These are phyloP conservation scores for Theobroma cacao DNA, from an alignment of 345 rosid species.

Conservation along the genomic window DNA sequence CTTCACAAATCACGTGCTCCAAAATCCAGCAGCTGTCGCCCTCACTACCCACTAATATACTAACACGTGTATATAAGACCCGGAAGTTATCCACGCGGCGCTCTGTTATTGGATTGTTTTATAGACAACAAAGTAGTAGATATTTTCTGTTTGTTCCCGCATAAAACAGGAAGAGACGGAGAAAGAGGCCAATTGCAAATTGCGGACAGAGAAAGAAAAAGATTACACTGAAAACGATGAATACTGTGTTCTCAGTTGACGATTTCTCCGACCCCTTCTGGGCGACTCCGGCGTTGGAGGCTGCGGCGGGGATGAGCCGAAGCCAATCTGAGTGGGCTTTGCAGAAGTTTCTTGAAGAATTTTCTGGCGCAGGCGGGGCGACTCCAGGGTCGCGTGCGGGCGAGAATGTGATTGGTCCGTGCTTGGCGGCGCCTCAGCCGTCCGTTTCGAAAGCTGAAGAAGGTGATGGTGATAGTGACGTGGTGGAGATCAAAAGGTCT, in stretches of 20 bases:
- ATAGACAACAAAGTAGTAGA: background rate
- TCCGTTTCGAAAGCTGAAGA: slow-evolving; percentile 34
- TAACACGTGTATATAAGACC: background rate
- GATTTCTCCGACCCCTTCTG: slow-evolving; percentile 69
- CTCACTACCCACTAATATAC: background rate
- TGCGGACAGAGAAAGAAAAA: background rate
- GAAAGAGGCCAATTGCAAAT: background rate
- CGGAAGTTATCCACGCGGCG: background rate
- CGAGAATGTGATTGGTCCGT: slow-evolving; percentile 31
- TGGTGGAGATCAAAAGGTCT: slow-evolving; percentile 40
- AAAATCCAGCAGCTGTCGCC: background rate
- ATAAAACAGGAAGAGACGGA: background rate
- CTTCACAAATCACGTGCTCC: background rate
- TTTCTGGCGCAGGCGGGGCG: slow-evolving; percentile 30
- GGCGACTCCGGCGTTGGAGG: slow-evolving; percentile 31
- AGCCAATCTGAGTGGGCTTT: slow-evolving; percentile 78
- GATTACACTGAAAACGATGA: slow-evolving; percentile 36
- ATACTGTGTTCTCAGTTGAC: slow-evolving; percentile 56
- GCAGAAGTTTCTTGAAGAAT: slow-evolving; percentile 52
- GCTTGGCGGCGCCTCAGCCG: slow-evolving; percentile 32
- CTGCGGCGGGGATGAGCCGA: slow-evolving; percentile 46
- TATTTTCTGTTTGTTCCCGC: background rate
- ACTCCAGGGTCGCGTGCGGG: slow-evolving; percentile 21
- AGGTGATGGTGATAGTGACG: slow-evolving; percentile 41
- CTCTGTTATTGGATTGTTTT: background rate